Base-by-base conservation (phyloP, 441 rosid species). In the Croton setiger region DNA sequence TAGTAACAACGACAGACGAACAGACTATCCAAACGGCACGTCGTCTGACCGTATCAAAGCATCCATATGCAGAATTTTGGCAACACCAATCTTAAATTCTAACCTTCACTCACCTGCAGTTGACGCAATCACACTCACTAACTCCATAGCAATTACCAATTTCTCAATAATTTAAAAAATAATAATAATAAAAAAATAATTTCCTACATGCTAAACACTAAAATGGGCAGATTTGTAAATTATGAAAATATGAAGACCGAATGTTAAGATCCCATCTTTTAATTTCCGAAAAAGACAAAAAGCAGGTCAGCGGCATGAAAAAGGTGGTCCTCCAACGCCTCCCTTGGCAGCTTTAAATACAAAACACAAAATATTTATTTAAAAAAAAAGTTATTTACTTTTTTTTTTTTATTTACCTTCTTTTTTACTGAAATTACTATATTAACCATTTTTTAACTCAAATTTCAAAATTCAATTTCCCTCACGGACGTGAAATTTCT, bases 401-500 rank as follows among this genome's bases (percentile, higher is more conserved):
- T 78, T 78, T 41, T 6, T 15, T 52, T 14, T 56, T 67, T 47
- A 68, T 76, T 66, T 70, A 7, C 33, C 35, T 27, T 13, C 48
- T 63, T 59, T 69, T 45, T 51, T 36, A 0, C 4, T 1, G 21
- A 77, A 79, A 71, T 77, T 75, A 79, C 87, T 17, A 58, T 69
- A 51, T 35, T 57, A 63, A 12, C 83, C 83, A 63, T 72, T 52
- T 20, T 15, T 51, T 55, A 54, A 66, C 71, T 69, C 63, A 67
- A 76, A 65, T 75, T 82, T 74, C 72, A 73, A 76, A 76, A 18
- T 80, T 67, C 73, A 76, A 70, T 71, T 75, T 64, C 69, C 81
- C 71, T 78, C 72, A 82, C 96, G 93, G 93, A 90, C 92, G 83
- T 82, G 78, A 90, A 90, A 77, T 31, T 67, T 67, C 72, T 74